phyloP scores from a whole-genome alignment of 352 stramenopile species.

The Halophytophthora batemanensis region DNA sequence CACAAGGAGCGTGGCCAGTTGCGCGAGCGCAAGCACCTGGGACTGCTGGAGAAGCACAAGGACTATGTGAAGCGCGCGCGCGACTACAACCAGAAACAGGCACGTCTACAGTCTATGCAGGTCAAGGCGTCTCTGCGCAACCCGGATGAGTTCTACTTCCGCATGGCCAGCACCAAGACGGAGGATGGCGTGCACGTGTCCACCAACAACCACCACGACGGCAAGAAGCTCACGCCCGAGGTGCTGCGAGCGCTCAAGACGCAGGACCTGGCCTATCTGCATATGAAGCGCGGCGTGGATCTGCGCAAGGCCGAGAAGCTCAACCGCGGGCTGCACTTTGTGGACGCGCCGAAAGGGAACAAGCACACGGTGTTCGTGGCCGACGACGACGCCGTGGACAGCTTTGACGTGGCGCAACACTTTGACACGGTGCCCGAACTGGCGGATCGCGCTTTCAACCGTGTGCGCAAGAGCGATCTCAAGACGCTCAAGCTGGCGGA shows the following conservation, averaged over 20 bases:
- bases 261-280: slow-evolving; percentile 95
- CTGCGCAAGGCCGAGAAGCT: slow-evolving; percentile 80
- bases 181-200: slow-evolving; percentile 73
- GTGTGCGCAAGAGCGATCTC: slow-evolving; percentile 58
- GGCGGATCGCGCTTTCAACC: slow-evolving; percentile 69
- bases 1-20: slow-evolving; percentile 98
- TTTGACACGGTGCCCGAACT: slow-evolving; percentile 89
- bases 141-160: slow-evolving; percentile 99
- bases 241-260: slow-evolving; percentile 92
- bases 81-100: slow-evolving; percentile 96
- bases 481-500: slow-evolving; percentile 37
- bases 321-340: slow-evolving; percentile 69
- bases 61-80: slow-evolving; percentile 96
- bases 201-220: slow-evolving; percentile 57
- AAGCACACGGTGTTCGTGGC: slow-evolving; percentile 96
- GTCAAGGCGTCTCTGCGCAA: slow-evolving; percentile 95
- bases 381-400: slow-evolving; percentile 56
- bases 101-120: slow-evolving; percentile 84
- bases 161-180: slow-evolving; percentile 90
- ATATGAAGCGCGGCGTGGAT: slow-evolving; percentile 84
- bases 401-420: slow-evolving; percentile 90
- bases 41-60: slow-evolving; percentile 98
- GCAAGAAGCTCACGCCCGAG: slow-evolving; percentile 63
- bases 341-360: slow-evolving; percentile 74
- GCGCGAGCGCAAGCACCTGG: slow-evolving; percentile 87